Base-by-base conservation (phyloP, 768 basidiomycete genomes). In the Boletus reticulatus region DNA sequence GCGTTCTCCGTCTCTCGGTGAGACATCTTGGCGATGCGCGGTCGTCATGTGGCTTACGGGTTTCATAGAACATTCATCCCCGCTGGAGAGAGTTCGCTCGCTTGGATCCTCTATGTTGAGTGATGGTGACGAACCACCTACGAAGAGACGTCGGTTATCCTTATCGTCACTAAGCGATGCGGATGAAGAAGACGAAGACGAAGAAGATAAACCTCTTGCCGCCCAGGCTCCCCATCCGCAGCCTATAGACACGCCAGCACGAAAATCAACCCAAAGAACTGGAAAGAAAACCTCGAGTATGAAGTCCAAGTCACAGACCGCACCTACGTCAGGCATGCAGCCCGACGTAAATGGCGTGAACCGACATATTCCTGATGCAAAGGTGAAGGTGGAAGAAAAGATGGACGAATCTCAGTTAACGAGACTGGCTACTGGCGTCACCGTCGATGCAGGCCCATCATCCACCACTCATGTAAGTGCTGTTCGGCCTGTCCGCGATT, bases 401-500 rank as follows among this genome's bases (percentile, higher is more conserved):
- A 82, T 92, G 80, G 87, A 91, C 47, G 89, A 89, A 63, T 78
- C 80, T 31, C 89, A 92, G 67, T 72, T 93, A 17, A 84, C 81
- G 45, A 81, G 91, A 39, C 77, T 95, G 50, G 87, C 87, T 16
- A 89, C 88, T 16, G 92, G 91, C 29, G 85, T 91, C 7, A 86
- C 91, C 4, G 80, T 92, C 4, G 91, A 94, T 67, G 78, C 85
- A 9, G 78, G 76, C 24, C 76, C 73, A 59, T 61, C 75, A 58
- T 60, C 73, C 56, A 75, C 81, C 17, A 69, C 79, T 52, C 76
- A 73, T 55, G 84, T 87, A 69, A 61, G 81, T 70, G 38, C 31
- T 42, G 6, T 32, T 27, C 42, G 43, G 14, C 44, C 29, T 17
- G 51, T 50, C 24, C 45, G 27, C 16, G 29, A 36, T 59, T 9